A percentile compares a stretch with the other conserved stretches of the same genome.
phyloP scores from a whole-genome alignment of 2,329 filamentous ascomycete species.

The Alternaria sp. region DNA sequence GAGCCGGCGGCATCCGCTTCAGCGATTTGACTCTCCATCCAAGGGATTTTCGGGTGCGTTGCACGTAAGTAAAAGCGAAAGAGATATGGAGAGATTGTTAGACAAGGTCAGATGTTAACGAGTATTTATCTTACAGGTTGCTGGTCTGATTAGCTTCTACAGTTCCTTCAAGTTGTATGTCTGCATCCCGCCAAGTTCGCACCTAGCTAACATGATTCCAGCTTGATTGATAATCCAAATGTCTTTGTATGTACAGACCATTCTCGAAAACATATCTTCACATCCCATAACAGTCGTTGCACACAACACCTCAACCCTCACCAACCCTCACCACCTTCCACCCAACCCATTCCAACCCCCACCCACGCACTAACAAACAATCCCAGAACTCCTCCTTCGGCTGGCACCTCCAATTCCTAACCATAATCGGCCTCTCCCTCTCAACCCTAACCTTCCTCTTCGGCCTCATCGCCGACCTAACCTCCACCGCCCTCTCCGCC shows the following conservation, averaged over 20 bases:
- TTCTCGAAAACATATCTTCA: neutral
- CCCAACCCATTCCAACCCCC: no score
- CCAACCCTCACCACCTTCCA: neutral
- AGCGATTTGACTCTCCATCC: conserved; percentile 70
- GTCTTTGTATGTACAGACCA: conserved; percentile 24
- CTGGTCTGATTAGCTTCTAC: conserved; percentile 54
- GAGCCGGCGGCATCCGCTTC: conserved; percentile 63
- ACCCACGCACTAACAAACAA: conserved; percentile 8
- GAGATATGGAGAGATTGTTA: no score
- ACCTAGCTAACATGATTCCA: conserved; percentile 16
- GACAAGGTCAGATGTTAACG: neutral
- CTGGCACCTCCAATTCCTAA: conserved; percentile 75
- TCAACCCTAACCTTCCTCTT: conserved; percentile 66
- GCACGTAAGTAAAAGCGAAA: conserved; percentile 61
- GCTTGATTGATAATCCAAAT: conserved; percentile 40
- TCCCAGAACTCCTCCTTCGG: conserved; percentile 65
- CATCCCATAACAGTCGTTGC: neutral
- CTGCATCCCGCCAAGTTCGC: neutral
- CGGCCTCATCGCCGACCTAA: conserved; percentile 69
- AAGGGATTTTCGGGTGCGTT: conserved; percentile 67
- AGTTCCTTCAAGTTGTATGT: conserved; percentile 52
- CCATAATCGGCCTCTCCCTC: conserved; percentile 72
- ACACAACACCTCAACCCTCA: neutral
- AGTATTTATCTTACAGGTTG: conserved; percentile 24
- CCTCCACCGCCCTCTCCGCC: conserved; percentile 32